Base-by-base conservation (phyloP, 768 basidiomycete genomes). In the Lactifluus subvellereus region DNA sequence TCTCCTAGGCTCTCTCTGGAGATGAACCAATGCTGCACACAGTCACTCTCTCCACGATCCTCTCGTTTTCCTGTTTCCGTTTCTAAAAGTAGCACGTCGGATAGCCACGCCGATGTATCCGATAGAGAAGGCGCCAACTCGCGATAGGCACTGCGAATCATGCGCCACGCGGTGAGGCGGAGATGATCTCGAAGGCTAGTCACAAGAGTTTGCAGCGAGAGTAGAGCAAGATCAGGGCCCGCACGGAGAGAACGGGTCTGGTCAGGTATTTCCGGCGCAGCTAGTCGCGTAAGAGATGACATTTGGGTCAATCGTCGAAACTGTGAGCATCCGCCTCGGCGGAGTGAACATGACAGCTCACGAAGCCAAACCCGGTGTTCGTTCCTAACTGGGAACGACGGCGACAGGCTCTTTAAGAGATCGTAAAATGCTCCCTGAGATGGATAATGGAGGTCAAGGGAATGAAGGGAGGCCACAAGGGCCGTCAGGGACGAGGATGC, bases 371-470 rank as follows among this genome's bases (percentile, higher is more conserved):
- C 59, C 18, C 75, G 70, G 0, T 74, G 73, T 3, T 71, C 69
- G 2, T 77, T 78, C 4, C 70, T 60, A 50, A 68, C 69, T 14
- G 77, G 74, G 1, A 85, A 70, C 38, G 82, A 71, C 5, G 71
- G 68, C 16, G 80, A 79, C 18, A 84, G 72, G 9, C 76, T 71
- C 32, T 72, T 71, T 2, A 79, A 70, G 54, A 79, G 77, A 62
- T 82, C 79, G 43, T 76, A 72, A 71, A 82, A 90, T 9, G 78
- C 66, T 57, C 74, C 73, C 69, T 90, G 89, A 1, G 87, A 88
- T 4, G 89, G 89, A 71, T 86, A 88, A 5, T 76, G 72, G 8
- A 77, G 67, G 16, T 80, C 72, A 10, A 91, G 79, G 60, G 82
- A 78, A 67, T 89, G 81, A 14, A 89, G 72, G 32, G 86, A 77